Conservation (phyloP, 345 rosid genomes). For the Eucalyptus pauciflora region DNA sequence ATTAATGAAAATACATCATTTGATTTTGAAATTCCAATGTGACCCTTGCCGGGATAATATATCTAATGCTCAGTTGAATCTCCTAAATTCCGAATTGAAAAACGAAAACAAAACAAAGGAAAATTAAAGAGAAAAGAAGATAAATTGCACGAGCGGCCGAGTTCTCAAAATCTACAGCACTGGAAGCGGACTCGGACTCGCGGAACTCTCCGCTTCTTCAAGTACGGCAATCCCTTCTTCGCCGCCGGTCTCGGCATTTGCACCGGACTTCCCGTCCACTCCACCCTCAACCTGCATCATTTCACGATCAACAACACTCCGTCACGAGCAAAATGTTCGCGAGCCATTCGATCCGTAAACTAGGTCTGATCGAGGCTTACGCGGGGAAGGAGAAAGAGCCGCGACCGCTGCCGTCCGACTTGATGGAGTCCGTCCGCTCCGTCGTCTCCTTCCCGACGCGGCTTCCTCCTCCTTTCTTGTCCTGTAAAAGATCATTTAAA, state of each 20-base stretch:
- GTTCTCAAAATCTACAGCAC: background rate
- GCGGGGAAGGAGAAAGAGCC: constrained; percentile 64
- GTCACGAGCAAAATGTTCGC: background rate
- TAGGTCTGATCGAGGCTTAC: background rate
- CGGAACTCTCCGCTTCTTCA: constrained; percentile 27
- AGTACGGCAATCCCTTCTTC: background rate
- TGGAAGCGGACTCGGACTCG: constrained; percentile 30
- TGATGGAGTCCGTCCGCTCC: background rate
- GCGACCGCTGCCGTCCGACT: constrained; percentile 34
- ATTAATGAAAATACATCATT: background rate
- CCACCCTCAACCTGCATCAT: constrained; percentile 46
- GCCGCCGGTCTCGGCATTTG: constrained; percentile 57
- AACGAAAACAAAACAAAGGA: background rate
- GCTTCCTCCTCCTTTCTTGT: background rate
- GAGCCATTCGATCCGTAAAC: background rate
- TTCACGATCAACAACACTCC: constrained; percentile 24
- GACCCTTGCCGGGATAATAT: background rate
- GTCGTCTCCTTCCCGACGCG: background rate
- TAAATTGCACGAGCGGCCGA: background rate
- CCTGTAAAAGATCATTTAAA: background rate
- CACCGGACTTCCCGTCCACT: constrained; percentile 61
- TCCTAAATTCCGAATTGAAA: background rate
- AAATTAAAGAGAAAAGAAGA: too few species aligned
- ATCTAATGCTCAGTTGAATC: background rate
- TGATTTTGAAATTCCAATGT: background rate